Conservation (phyloP, 495 filamentous ascomycete species). For the Aspergillus cristatus region DNA sequence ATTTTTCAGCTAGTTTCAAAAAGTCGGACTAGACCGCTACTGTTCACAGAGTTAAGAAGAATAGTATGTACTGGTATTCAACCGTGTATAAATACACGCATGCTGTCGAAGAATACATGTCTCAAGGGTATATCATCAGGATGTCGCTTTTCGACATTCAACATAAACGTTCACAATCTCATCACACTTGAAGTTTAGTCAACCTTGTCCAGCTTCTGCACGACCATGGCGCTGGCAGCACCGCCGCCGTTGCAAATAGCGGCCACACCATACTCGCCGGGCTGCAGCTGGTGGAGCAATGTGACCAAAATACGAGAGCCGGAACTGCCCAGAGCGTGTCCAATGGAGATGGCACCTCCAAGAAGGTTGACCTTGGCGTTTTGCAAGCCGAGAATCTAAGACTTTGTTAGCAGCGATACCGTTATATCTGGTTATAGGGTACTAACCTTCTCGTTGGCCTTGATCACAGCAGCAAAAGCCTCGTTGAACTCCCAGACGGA, state of each 20-base stretch:
- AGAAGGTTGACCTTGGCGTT: constrained; percentile 72
- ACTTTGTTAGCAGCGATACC: constrained; percentile 9
- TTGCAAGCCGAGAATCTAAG: constrained; percentile 68
- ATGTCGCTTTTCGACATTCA: not conserved
- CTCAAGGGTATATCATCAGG: constrained; percentile 14
- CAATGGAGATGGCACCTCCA: constrained; percentile 89
- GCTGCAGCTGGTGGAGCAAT: constrained; percentile 78
- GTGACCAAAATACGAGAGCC: constrained; percentile 88
- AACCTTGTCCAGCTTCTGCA: constrained; percentile 72
- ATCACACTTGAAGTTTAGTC: constrained; percentile 14
- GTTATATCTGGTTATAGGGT: not conserved
- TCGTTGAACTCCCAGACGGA: constrained; percentile 98
- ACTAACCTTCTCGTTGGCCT: constrained; percentile 80
- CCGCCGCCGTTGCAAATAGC: constrained; percentile 97
- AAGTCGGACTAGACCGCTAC: too few relatives aligned
- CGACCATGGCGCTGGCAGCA: constrained; percentile 83
- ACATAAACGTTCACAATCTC: too few relatives aligned
- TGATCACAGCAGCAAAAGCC: constrained; percentile 92
- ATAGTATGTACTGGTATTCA: too few relatives aligned
- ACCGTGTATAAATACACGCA: not conserved
- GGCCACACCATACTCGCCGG: constrained; percentile 87
- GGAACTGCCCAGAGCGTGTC: constrained; percentile 89
- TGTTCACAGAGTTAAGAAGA: too few relatives aligned
- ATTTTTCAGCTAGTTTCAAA: too few relatives aligned
- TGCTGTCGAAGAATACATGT: not conserved